Evolutionary conservation across 495 filamentous ascomycete genomes (phyloP).

Genomic region (Talaromyces wortmannii): DNA sequence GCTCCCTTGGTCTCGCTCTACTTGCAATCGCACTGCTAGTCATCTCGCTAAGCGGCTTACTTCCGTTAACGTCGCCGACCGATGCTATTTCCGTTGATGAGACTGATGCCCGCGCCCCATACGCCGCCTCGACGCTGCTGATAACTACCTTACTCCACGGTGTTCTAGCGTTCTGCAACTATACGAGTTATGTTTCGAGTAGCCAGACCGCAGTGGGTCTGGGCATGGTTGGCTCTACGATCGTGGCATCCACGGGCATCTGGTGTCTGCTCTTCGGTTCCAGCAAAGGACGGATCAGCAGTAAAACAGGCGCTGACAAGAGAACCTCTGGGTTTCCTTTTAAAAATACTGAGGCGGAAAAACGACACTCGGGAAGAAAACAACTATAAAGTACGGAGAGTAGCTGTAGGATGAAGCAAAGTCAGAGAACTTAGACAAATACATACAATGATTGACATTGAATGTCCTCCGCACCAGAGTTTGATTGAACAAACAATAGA

Average conservation of each 20-base stretch:
- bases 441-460: too few species aligned
- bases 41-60: slow-evolving; percentile 63
- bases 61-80: slow-evolving; percentile 57
- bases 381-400: slow-evolving; percentile 6
- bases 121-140: slow-evolving; percentile 60
- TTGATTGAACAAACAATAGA: too few species aligned
- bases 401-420: too few species aligned
- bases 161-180: slow-evolving; percentile 57
- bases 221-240: slow-evolving; percentile 40
- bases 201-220: slow-evolving; percentile 48
- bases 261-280: slow-evolving; percentile 74
- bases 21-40: slow-evolving; percentile 58
- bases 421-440: too few species aligned
- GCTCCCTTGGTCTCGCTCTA: slow-evolving; percentile 59
- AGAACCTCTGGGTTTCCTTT: slow-evolving; percentile 76
- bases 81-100: slow-evolving; percentile 33
- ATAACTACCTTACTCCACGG: slow-evolving; percentile 62
- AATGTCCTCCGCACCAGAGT: too few species aligned
- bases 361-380: slow-evolving; percentile 45
- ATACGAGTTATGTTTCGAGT: slow-evolving; percentile 51
- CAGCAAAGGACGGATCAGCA: slow-evolving; percentile 53
- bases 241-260: slow-evolving; percentile 54
- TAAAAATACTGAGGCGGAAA: slow-evolving; percentile 44
- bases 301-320: slow-evolving; percentile 72
- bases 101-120: slow-evolving; percentile 54